These are phyloP conservation scores for Nakazawaea wyomingensis DNA, from an alignment of 805 yeast genomes.

Conservation along the genomic window DNA sequence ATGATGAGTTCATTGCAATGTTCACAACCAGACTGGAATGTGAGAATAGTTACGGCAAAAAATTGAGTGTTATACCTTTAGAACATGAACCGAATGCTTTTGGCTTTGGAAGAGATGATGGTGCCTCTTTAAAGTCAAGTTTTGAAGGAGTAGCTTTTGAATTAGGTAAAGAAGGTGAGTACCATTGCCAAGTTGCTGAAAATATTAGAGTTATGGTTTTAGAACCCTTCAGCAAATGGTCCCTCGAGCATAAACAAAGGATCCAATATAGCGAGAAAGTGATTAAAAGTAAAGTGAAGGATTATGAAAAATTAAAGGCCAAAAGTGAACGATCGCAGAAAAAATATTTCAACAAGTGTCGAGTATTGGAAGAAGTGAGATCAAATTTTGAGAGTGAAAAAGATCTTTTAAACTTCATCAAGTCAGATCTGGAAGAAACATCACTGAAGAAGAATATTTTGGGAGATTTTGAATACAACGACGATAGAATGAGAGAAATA, in stretches of 20 bases:
- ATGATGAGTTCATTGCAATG: conserved; percentile 59
- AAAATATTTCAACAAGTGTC: conserved; percentile 71
- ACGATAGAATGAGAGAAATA: conserved; percentile 32
- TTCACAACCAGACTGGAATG: conserved; percentile 68
- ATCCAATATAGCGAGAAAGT: conserved; percentile 55
- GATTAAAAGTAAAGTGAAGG: conserved; percentile 44
- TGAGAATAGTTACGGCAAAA: conserved; percentile 61
- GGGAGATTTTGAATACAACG: conserved; percentile 26
- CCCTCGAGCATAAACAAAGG: conserved; percentile 64
- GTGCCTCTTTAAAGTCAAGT: conserved; percentile 59
- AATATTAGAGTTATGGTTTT: conserved; percentile 57
- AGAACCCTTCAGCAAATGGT: conserved; percentile 71
- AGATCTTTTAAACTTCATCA: conserved; percentile 25
- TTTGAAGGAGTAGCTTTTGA: conserved; percentile 51
- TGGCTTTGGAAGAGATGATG: conserved; percentile 50
- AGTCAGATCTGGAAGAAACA: conserved; percentile 12
- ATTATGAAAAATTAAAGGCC: conserved; percentile 41
- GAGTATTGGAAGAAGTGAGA: conserved; percentile 64
- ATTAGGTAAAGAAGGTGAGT: conserved; percentile 52
- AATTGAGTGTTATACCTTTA: conserved; percentile 36
- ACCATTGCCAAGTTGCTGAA: conserved; percentile 56
- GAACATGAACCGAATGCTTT: conserved; percentile 31
- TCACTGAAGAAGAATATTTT: conserved; percentile 8
- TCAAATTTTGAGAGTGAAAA: conserved; percentile 42
- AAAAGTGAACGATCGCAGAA: conserved; percentile 51